These are phyloP conservation scores for Stramenopiles sp. DNA, from an alignment of 352 stramenopile species.

Conservation along the genomic window DNA sequence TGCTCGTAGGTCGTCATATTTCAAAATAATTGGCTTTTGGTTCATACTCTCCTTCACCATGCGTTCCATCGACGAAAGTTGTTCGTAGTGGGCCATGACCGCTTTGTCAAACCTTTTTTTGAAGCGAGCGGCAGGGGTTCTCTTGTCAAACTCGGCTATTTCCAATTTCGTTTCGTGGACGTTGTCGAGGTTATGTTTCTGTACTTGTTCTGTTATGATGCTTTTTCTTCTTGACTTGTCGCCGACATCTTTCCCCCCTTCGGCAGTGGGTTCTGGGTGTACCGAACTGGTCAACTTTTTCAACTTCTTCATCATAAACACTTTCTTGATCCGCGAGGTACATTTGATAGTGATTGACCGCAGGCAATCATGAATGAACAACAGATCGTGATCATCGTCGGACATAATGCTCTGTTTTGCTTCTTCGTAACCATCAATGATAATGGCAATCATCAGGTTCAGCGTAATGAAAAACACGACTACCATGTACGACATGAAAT, in stretches of 20 bases:
- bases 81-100: background rate
- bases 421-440: conserved; percentile 4
- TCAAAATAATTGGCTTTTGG: background rate
- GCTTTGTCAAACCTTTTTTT: background rate
- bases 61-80: background rate
- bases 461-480: background rate
- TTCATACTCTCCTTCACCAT: background rate
- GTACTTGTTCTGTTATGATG: background rate
- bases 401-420: background rate
- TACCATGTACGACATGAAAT: background rate
- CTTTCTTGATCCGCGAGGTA: background rate
- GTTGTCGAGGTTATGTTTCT: background rate
- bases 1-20: background rate
- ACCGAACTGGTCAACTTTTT: background rate
- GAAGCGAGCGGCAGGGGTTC: background rate
- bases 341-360: background rate
- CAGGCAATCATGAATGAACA: background rate
- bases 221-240: background rate
- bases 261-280: background rate
- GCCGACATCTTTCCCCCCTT: background rate
- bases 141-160: background rate
- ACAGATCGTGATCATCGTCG: background rate
- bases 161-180: background rate
- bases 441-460: conserved; percentile 1
- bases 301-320: background rate